Base-by-base conservation (phyloP, 352 stramenopile species). In the Pythium myriotylum region DNA sequence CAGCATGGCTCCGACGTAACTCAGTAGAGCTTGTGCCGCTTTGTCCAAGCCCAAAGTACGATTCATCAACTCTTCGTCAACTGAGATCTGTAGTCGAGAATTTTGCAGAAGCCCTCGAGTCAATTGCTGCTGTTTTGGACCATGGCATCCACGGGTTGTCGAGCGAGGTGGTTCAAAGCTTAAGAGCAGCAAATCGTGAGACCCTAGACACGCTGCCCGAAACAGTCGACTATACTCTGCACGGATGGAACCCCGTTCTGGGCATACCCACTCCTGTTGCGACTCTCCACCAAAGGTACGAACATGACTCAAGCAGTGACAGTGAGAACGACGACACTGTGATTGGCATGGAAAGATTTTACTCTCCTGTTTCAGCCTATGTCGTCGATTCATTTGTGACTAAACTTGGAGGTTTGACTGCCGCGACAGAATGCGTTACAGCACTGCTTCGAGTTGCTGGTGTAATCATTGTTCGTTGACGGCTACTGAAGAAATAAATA, bases 331-430 rank as follows among this genome's bases (percentile, higher is more conserved):
- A 61, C 12, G 29, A 60, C 35, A 41, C 50, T 16, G 41, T n/a
- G n/a, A n/a, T n/a, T n/a, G n/a, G n/a, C n/a, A n/a, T n/a, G n/a
- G n/a, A 52, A 10, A 27, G 52, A 45, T 23, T 27, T 16, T 77
- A 65, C 24, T 45, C 26, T 3, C 53, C 84, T 9, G 33, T 60
- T 19, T 42, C 75, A 0, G 78, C 81, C 19, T 55, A 33, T 22
- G 65, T 90, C 3, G 35, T 90, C 24, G 79, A 87, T 47, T 62
- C 58, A 4, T 67, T 87, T 19, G 46, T 62, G 19, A 54, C 68
- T 8, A 87, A 90, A 49, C 68, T 69, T 55, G 64, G 81, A 39
- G 75, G 73, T 0, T 43, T 88, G 10, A 45, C 68, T 6, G 67
- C 77, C 9, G 75, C 77, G 0, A 59, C 88, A 7, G 77, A 91